A percentile compares a stretch with the other conserved stretches of the same genome.
Conservation (phyloP, 2,329 filamentous ascomycete genomes). For the Cladophialophora bantiana region DNA sequence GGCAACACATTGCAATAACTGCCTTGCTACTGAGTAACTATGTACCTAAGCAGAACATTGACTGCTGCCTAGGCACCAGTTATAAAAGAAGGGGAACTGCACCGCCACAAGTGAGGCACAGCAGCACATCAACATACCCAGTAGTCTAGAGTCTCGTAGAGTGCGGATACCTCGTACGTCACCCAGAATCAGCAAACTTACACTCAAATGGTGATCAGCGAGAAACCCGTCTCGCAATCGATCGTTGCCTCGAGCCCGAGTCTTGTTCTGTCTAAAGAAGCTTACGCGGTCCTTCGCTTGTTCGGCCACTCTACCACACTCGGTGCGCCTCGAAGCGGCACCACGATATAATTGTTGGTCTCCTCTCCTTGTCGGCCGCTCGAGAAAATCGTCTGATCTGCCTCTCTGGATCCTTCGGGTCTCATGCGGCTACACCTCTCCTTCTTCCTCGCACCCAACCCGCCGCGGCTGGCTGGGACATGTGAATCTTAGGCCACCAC, state of each 20-base stretch:
- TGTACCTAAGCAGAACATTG: not conserved
- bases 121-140: not conserved
- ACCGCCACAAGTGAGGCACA: constrained; percentile 19
- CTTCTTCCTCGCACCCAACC: not conserved
- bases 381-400: not conserved
- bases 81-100: not conserved
- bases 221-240: not conserved
- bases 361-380: not conserved
- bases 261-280: not conserved
- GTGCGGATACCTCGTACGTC: constrained; percentile 1
- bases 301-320: constrained; percentile 1
- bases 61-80: constrained; percentile 8
- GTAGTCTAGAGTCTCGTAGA: too few species aligned
- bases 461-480: constrained; percentile 9
- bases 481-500: constrained; percentile 28
- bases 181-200: not conserved
- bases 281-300: constrained; percentile 20
- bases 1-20: not conserved
- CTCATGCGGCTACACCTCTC: constrained; percentile 10
- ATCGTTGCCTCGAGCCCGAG: not conserved
- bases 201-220: constrained; percentile 4
- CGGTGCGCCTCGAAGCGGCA: not conserved
- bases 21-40: not conserved
- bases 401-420: not conserved
- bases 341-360: not conserved